Base-by-base conservation (phyloP, 306 rosid genomes). In the Hylodesmum podocarpum region DNA sequence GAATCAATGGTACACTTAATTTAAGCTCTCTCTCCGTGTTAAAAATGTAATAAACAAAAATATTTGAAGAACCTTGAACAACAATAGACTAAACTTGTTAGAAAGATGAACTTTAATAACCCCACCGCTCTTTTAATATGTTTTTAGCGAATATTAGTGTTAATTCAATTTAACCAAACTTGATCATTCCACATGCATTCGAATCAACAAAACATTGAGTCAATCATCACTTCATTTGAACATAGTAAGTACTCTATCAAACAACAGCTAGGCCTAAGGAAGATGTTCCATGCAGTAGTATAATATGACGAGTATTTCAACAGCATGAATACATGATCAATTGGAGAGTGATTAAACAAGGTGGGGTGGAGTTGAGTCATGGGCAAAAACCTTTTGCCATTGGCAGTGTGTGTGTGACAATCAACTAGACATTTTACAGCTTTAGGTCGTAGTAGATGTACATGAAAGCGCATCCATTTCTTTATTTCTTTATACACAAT, bases 331-430 rank as follows among this genome's bases (percentile, higher is more conserved):
- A 68, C 61, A 57, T 18, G 37, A 44, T 11, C 28, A n/a, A 28
- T 43, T 29, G 46, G 29, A 70, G 1, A 21, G 13, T 13, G 6
- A 12, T 12, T 10, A 50, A 51, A 25, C n/a, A 22, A 24, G 66
- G 80, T 76, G 80, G 67, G 53, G 64, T 43, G 19, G 24, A 11
- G n/a, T 10, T 51, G 50, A 47, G 28, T 9, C 19, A 37, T 39
- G 24, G 53, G 37, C 22, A 21, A 43, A 24, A 6, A 2, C 27
- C 0, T 77, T 58, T 28, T 64, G 64, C 44, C 43, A 28, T 54
- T 67, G 69, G 68, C 58, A 40, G 43, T 61, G 55, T 59, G 22
- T 50, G 29, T 31, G 82, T 14, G 78, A 55, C 49, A 37, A 51
- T 57, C 29, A 46, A 43, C 28, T 16, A 37, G 47, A 25, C 25